Conservation (phyloP, 768 basidiomycete species). For the Megacollybia marginata region DNA sequence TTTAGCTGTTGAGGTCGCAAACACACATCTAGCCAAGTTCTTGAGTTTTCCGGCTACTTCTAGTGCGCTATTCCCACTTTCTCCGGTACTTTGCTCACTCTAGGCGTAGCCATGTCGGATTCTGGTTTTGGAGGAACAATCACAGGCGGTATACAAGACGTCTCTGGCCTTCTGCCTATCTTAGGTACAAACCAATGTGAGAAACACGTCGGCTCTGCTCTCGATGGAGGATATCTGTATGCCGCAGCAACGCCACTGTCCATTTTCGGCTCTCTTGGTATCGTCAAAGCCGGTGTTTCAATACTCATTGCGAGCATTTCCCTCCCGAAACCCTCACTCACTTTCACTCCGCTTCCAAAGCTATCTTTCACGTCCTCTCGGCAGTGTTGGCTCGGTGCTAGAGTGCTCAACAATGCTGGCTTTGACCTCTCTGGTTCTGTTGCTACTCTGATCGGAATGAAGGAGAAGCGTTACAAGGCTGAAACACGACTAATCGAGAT, state of each 20-base stretch:
- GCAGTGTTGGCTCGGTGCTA: not conserved
- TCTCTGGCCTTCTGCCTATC: constrained; percentile 6
- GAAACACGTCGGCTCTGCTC: constrained; percentile 3
- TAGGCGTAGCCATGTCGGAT: not conserved
- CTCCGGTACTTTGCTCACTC: no score
- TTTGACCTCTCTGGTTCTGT: not conserved
- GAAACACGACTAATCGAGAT: no score
- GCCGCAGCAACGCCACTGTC: constrained; percentile 7
- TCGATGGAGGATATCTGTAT: constrained; percentile 5
- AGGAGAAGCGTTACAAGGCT: not conserved
- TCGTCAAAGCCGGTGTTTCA: constrained; percentile 1
- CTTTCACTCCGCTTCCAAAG: no score
- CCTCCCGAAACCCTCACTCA: not conserved
- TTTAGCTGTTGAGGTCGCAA: no score
- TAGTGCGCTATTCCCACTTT: no score
- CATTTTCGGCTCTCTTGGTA: constrained; percentile 7
- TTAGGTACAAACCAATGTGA: constrained; percentile 8
- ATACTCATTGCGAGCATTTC: constrained; percentile 5
- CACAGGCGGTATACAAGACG: constrained; percentile 7
- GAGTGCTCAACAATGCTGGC: not conserved
- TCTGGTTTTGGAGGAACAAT: not conserved
- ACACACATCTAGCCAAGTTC: no score
- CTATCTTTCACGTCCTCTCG: not conserved
- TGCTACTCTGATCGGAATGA: not conserved
- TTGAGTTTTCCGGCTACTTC: no score